These are phyloP conservation scores for Larix sibirica DNA, from an alignment of 83 land plant species.

Conservation along the genomic window DNA sequence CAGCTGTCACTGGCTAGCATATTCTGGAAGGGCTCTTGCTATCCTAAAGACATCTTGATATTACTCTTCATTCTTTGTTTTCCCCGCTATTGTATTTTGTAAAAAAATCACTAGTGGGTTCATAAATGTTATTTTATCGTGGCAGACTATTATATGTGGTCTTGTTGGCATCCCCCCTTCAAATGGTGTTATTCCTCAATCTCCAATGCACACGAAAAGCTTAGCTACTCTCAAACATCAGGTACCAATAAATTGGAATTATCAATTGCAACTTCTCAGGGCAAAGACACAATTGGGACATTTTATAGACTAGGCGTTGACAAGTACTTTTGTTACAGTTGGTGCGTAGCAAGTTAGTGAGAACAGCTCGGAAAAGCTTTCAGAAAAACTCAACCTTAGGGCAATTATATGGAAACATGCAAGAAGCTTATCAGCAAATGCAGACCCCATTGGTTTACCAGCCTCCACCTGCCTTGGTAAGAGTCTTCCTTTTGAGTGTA, in stretches of 20 bases:
- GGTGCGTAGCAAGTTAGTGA: constrained; percentile 64
- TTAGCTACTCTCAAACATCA: constrained; percentile 95
- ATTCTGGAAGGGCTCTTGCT: neutral
- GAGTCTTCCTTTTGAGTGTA: neutral
- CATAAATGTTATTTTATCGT: neutral
- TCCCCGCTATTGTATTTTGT: neutral
- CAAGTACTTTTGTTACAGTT: constrained; percentile 44
- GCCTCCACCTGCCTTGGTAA: constrained; percentile 40
- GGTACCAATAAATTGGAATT: constrained; percentile 33
- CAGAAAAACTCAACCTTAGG: constrained; percentile 60
- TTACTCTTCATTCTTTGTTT: neutral
- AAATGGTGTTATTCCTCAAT: constrained; percentile 97
- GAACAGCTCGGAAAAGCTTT: constrained; percentile 57
- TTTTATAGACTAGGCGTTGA: neutral
- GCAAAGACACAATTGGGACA: neutral
- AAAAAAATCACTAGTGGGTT: too few relatives aligned
- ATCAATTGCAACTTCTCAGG: neutral
- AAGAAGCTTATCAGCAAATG: constrained; percentile 79
- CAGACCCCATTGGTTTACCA: constrained; percentile 78
- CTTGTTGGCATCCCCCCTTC: constrained; percentile 95
- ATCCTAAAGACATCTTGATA: neutral
- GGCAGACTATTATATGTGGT: constrained; percentile 85
- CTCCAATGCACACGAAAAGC: constrained; percentile 98
- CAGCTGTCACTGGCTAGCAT: neutral
- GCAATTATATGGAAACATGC: constrained; percentile 79